Evolutionary conservation across 2,329 filamentous ascomycete genomes (phyloP).

Genomic region (Fusarium xyrophilum): DNA sequence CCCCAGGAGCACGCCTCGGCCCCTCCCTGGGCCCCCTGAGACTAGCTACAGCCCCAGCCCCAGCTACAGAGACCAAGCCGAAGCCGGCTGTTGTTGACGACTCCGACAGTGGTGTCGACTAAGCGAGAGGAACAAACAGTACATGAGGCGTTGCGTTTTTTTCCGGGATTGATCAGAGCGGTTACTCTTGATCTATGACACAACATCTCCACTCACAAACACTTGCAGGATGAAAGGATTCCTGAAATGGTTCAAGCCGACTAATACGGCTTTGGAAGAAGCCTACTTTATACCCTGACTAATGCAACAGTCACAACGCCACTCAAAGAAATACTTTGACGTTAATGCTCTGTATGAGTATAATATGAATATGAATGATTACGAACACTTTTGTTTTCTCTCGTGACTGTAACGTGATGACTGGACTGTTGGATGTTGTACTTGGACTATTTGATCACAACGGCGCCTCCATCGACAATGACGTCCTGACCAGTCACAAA

Average conservation of each 20-base stretch:
- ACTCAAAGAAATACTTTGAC: slow-evolving; percentile 12
- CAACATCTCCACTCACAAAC: slow-evolving; percentile 12
- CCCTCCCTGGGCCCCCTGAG: slow-evolving; percentile 8
- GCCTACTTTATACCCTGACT: slow-evolving; percentile 22
- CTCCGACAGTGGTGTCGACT: slow-evolving; percentile 15
- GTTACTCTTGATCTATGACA: slow-evolving; percentile 7
- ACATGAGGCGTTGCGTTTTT: slow-evolving; percentile 2
- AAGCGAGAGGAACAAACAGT: slow-evolving; percentile 6
- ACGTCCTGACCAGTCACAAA: slow-evolving; percentile 17
- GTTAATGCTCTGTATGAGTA: slow-evolving; percentile 17
- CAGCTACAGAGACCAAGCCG: slow-evolving; percentile 10
- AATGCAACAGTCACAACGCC: slow-evolving; percentile 8
- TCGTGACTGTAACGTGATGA: not conserved
- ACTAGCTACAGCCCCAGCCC: not conserved
- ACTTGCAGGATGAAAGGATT: not conserved
- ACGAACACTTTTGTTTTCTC: not conserved
- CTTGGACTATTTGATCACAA: slow-evolving; percentile 4
- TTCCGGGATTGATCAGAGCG: not conserved
- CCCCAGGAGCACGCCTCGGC: slow-evolving; percentile 13
- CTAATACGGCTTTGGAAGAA: slow-evolving; percentile 17
- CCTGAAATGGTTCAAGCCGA: not conserved
- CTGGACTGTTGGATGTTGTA: no score
- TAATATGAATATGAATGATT: slow-evolving; percentile 22
- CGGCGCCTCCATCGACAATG: slow-evolving; percentile 8
- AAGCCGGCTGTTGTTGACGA: not conserved